Evolutionary conservation across 2,329 filamentous ascomycete genomes (phyloP), one percentile per base, ranked within the genome.

Genomic region (Magnaporthiopsis incrustans): DNA sequence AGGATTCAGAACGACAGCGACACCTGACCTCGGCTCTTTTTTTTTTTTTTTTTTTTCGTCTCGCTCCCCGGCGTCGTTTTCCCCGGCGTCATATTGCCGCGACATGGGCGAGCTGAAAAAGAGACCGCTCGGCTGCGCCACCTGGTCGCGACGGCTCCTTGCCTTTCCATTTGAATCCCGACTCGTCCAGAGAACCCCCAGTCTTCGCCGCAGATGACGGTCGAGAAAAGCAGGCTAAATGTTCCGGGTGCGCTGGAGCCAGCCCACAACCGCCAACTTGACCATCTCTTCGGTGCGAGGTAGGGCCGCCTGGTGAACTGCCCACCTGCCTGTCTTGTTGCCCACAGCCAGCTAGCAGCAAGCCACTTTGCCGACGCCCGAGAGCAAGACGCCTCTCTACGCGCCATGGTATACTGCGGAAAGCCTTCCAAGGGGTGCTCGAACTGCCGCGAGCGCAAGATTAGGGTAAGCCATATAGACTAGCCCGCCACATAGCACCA

Each of bases 361-460:
- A 53, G n/a, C 22, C 44, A 53, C 44, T 25, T 11, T 25, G 44
- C 44, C 44, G 44, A 18, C 44, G 44, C n/a, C 44, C 22, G 44
- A 25, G 22, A 25, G 44, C 44, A 22, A 53, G 44, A 50, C 38
- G 38, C 38, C 38, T 22, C 15, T 50, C 38, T 50, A 2, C 15
- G n/a, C 44, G 44, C 58, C 64, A 85, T 85, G 82, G 82, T 85
- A 7, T 85, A 83, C 69, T 84, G 82, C 67, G 82, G 82, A 6
- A 84, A 83, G 68, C 82, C 82, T 58, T 84, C 82, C 53, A 82
- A 82, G 70, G 82, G 81, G 57, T 85, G 82, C 71, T 82, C 80
- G 67, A 81, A 76, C 67, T 85, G 82, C 68, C 78, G 82, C 67
- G 78, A 81, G 69, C 79, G 82, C 68, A 85, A 85, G 72, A 82